phyloP scores from a whole-genome alignment of 495 filamentous ascomycete species.

The Parachaetomium inaequale region DNA sequence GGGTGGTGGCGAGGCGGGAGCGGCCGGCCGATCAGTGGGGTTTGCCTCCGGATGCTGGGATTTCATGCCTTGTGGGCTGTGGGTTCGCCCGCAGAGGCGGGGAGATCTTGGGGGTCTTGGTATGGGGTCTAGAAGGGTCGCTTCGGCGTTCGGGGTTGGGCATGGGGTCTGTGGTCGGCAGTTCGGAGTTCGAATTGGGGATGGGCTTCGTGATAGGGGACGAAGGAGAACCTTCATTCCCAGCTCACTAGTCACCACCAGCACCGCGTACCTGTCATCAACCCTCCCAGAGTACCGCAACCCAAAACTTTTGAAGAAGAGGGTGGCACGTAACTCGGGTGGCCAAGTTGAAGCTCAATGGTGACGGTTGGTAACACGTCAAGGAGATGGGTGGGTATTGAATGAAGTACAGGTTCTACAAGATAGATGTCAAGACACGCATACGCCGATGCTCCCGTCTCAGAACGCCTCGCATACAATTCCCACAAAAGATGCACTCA shows the following conservation, averaged over 20 bases:
- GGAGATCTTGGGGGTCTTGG: background rate
- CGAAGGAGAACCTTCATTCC: no score
- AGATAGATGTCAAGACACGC: no score
- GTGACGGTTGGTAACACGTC: no score
- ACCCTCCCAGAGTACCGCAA: no score
- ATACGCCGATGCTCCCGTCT: no score
- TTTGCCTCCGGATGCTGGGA: background rate
- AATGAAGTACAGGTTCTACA: no score
- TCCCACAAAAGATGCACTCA: constrained; percentile 21
- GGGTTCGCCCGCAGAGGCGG: background rate
- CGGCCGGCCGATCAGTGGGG: constrained; percentile 5
- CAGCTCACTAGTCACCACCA: no score
- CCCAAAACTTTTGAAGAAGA: no score
- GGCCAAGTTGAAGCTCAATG: no score
- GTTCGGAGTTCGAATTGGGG: background rate
- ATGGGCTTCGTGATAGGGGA: background rate
- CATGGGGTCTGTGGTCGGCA: background rate
- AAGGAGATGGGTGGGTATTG: no score
- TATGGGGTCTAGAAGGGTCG: background rate
- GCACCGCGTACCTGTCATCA: no score
- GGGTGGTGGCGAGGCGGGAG: background rate
- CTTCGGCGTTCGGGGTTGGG: background rate
- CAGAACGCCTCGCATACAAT: background rate
- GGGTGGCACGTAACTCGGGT: no score
- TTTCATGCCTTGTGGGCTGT: background rate